Evolutionary conservation across 2,329 filamentous ascomycete species (phyloP), one percentile per base, ranked within the genome.

Genomic region (Paraconiothyrium sp.): DNA sequence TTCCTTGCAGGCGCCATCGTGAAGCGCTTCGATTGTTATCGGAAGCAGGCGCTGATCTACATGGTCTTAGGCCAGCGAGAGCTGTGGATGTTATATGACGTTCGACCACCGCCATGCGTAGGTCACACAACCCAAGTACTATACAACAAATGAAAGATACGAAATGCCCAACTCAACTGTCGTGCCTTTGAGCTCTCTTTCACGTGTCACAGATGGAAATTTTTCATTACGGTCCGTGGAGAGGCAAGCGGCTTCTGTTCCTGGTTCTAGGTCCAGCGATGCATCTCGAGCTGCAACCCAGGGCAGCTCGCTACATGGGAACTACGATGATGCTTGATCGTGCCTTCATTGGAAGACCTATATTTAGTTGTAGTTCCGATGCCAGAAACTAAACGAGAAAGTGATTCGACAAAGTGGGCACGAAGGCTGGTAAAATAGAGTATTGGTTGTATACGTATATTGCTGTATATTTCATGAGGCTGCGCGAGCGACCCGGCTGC

Each of bases 131-230:
- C 59, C 60, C 58, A 46, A 52, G 56, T 59, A 74, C 71, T 73
- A 64, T 74, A 59, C 52, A 39, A 32, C 62, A 75, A 69, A 76
- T 76, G 72, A 75, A 74, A 72, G 65, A 74, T 76, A 75, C 73
- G 73, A 70, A 54, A 30, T 49, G 24, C 54, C 54, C 57, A 60
- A 63, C 58, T 63, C 62, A 52, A 44, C 57, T 49, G 54, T 62
- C 63, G 61, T 70, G 63, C 61, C 39, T 41, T 24, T 57, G 51
- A 54, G 46, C 63, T 54, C 56, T 61, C 39, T 52, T 69, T 65
- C 71, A 73, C 64, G 60, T 72, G 63, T 64, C 48, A 54, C 50
- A 61, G 65, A 70, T 64, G 66, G 49, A 30, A 57, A 51, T 37
- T 54, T 54, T 70, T 67, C 64, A 59, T 67, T 66, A 61, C 65